Percentiles rank a stretch among this genome's conserved stretches.
These are phyloP conservation scores for Vaccinium myrtillus DNA, from an alignment of 148 eudicot genomes.

Conservation along the genomic window DNA sequence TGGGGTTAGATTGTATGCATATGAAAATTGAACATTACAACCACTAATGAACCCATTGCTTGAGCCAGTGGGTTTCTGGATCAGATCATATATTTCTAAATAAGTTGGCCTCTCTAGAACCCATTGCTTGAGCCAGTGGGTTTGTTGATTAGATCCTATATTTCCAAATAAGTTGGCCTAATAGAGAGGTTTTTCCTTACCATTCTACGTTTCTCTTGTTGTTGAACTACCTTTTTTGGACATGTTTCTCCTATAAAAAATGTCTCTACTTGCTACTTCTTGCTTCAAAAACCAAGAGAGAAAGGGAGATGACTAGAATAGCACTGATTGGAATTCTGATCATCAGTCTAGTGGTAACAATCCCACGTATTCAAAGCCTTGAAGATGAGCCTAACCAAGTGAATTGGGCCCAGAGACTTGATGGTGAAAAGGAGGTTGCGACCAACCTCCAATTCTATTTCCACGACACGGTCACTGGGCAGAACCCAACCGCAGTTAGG, in stretches of 20 bases:
- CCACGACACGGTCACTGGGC: constrained; percentile 24
- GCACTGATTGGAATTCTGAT: neutral
- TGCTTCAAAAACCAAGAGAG: neutral
- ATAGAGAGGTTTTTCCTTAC: neutral
- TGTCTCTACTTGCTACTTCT: neutral
- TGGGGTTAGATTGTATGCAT: neutral
- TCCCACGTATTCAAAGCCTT: neutral
- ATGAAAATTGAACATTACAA: neutral
- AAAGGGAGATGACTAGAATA: neutral
- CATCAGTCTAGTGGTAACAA: neutral
- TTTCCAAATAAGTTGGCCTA: neutral
- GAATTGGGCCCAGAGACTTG: constrained; percentile 28
- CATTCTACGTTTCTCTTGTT: neutral
- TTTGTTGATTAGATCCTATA: no score
- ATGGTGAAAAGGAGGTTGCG: constrained; percentile 7
- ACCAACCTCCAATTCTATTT: constrained; percentile 44
- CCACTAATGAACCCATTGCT: neutral
- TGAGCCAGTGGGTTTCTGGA: neutral
- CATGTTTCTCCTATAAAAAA: neutral
- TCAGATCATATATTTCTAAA: neutral
- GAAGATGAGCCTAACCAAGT: constrained; percentile 9
- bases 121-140: no score
- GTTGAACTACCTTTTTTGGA: neutral
- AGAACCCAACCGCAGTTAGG: constrained; percentile 17
- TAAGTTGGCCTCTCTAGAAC: neutral